Percentiles rank a stretch among this genome's conserved stretches.
Evolutionary conservation across 352 stramenopile genomes (phyloP).

Genomic region (Elongisporangium anandrum): DNA sequence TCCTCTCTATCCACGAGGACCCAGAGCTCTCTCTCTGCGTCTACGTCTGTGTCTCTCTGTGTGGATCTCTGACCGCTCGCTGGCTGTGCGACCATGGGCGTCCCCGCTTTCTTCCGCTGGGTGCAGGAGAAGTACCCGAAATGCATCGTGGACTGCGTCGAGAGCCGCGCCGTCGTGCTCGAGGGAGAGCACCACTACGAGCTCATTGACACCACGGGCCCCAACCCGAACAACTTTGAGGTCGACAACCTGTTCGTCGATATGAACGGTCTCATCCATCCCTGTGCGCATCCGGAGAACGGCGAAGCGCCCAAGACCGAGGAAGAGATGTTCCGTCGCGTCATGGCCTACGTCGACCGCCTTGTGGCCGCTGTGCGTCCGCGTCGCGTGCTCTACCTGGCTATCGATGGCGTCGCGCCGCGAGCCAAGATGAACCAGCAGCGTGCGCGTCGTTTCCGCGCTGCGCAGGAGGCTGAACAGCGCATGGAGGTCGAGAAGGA

Average conservation of each 20-base stretch:
- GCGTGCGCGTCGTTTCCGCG: conserved; percentile 94
- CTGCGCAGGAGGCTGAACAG: conserved; percentile 95
- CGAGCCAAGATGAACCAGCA: conserved; percentile 99
- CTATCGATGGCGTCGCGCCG: conserved; percentile 98
- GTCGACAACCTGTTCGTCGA: conserved; percentile 99
- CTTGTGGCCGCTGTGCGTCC: conserved; percentile 94
- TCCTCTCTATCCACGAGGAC: neutral
- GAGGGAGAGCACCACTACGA: conserved; percentile 80
- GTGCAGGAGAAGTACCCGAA: conserved; percentile 99
- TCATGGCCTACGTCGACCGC: conserved; percentile 96
- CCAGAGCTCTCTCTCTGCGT: neutral
- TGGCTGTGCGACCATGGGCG: conserved; percentile 80
- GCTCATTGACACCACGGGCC: conserved; percentile 66
- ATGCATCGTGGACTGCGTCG: conserved; percentile 91
- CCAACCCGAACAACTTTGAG: conserved; percentile 94
- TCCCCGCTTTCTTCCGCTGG: conserved; percentile 99
- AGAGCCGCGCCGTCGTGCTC: conserved; percentile 68
- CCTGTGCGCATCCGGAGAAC: conserved; percentile 96
- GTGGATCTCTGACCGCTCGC: neutral
- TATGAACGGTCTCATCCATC: conserved; percentile 99
- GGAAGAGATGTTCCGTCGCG: conserved; percentile 98
- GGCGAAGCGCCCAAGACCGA: conserved; percentile 90
- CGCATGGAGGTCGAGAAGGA: conserved; percentile 90
- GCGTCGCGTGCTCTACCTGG: conserved; percentile 95
- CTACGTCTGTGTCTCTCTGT: neutral